These are phyloP conservation scores for Voacanga thouarsii DNA, from an alignment of 257 asterid genomes.

Conservation along the genomic window DNA sequence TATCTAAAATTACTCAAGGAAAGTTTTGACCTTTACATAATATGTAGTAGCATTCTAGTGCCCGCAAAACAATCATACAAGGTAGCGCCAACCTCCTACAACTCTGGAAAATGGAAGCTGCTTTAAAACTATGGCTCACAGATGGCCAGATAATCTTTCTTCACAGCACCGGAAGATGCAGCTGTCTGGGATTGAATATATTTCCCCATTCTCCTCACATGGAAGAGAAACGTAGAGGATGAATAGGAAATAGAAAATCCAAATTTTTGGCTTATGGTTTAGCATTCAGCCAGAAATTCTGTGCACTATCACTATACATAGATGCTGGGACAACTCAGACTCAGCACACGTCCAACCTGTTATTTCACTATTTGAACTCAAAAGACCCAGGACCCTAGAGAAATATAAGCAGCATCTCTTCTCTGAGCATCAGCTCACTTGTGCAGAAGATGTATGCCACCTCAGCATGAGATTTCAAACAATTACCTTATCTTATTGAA, in stretches of 20 bases:
- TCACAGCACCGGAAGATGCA: neutral
- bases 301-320: neutral
- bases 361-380: neutral
- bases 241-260: neutral
- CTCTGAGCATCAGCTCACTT: neutral
- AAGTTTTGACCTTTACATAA: neutral
- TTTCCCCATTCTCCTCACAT: neutral
- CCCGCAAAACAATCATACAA: neutral
- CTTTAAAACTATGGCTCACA: neutral
- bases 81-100: neutral
- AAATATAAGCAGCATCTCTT: neutral
- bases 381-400: neutral
- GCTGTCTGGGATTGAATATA: neutral
- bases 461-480: neutral
- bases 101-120: neutral
- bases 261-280: neutral
- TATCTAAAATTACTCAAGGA: neutral
- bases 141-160: neutral
- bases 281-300: neutral
- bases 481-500: neutral
- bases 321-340: neutral
- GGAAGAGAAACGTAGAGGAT: neutral
- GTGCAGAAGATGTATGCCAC: neutral
- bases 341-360: neutral
- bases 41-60: neutral